Conservation (phyloP, 257 asterid genomes). For the Petrea volubilis region DNA sequence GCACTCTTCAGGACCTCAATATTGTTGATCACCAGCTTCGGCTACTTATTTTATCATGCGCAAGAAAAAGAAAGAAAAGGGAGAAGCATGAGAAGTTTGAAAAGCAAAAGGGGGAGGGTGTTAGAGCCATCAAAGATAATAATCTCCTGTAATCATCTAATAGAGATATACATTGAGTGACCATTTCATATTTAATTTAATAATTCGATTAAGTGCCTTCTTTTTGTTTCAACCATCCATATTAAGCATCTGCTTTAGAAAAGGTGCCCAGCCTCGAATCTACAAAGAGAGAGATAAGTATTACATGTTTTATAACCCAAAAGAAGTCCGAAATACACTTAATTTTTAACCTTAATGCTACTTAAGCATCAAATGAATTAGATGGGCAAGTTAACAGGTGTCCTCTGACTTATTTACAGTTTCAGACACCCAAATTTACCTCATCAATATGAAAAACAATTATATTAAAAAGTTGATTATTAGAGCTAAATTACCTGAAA, state of each 20-base stretch:
- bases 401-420: not conserved
- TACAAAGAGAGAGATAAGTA: constrained; percentile 10
- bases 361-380: not conserved
- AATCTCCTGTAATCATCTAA: constrained; percentile 10
- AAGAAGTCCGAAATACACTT: constrained; percentile 3
- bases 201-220: not conserved
- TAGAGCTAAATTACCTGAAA: constrained; percentile 71
- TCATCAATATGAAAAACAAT: not conserved
- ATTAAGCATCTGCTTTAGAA: not conserved
- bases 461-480: constrained; percentile 9
- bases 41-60: constrained; percentile 58
- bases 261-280: constrained; percentile 5
- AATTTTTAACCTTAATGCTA: not conserved
- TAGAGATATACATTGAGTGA: constrained; percentile 8
- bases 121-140: too few species aligned
- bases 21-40: constrained; percentile 95
- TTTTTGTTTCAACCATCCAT: constrained; percentile 16
- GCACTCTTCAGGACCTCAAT: constrained; percentile 89
- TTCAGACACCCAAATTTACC: constrained; percentile 1
- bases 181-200: constrained; percentile 11
- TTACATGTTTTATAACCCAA: constrained; percentile 3
- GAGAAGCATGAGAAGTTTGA: constrained; percentile 28
- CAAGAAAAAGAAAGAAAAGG: constrained; percentile 17
- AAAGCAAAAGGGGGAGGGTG: not conserved
- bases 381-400: not conserved